Percentiles rank a stretch among this genome's conserved stretches.
These are phyloP conservation scores for Balamuthia mandrillaris DNA, from an alignment of 208 protist genomes.

Conservation along the genomic window DNA sequence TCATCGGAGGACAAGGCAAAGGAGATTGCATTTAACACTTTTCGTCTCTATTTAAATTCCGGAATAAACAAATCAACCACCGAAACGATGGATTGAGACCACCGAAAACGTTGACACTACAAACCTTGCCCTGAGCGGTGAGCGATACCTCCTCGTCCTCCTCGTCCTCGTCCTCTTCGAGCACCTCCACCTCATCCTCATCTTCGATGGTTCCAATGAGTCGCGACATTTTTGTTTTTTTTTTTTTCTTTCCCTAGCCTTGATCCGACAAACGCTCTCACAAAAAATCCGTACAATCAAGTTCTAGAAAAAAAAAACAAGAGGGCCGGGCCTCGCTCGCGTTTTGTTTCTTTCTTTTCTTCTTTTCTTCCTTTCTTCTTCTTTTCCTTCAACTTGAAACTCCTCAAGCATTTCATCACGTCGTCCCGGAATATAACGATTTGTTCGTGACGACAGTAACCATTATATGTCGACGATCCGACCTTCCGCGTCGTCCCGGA, in stretches of 20 bases:
- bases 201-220: not conserved
- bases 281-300: not conserved
- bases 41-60: not conserved
- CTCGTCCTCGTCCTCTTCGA: not conserved
- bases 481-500: too few species aligned
- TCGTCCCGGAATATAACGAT: too few species aligned
- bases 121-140: not conserved
- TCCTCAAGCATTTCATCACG: too few species aligned
- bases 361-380: not conserved
- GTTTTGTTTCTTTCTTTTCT: not conserved
- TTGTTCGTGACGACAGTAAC: too few species aligned
- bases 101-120: not conserved
- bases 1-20: not conserved
- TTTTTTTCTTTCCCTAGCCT: not conserved
- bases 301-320: not conserved
- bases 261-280: not conserved
- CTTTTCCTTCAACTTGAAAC: too few species aligned
- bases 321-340: not conserved
- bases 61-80: not conserved
- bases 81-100: not conserved
- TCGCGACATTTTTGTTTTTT: not conserved
- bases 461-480: too few species aligned
- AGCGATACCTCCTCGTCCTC: not conserved
- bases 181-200: not conserved
- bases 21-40: not conserved